Conservation (phyloP, 352 stramenopile genomes). For the Globisporangium cederbergense region DNA sequence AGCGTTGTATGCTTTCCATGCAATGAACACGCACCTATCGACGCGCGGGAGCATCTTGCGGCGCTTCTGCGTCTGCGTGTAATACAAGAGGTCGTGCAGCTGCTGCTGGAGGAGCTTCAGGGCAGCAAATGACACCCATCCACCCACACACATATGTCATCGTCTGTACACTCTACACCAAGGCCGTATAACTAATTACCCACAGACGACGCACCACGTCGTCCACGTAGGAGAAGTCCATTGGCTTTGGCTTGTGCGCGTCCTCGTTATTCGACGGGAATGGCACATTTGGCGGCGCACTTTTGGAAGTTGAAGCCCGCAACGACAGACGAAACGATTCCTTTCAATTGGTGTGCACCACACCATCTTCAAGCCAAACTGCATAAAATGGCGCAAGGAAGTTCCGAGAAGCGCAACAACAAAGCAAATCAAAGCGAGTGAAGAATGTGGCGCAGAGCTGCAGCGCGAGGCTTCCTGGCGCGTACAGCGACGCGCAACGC, state of each 20-base stretch:
- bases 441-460: constrained; percentile 4
- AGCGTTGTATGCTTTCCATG: neutral
- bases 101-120: constrained; percentile 50
- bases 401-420: neutral
- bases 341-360: neutral
- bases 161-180: neutral
- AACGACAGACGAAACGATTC: neutral
- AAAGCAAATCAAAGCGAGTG: neutral
- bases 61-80: constrained; percentile 45
- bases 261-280: neutral
- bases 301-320: constrained; percentile 15
- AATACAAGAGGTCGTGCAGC: constrained; percentile 56
- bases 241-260: constrained; percentile 8
- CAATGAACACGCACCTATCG: constrained; percentile 35
- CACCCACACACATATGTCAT: neutral
- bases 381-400: neutral
- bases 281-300: too few relatives aligned
- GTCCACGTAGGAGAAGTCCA: constrained; percentile 17
- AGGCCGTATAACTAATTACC: too few relatives aligned
- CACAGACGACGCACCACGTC: constrained; percentile 1
- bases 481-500: neutral
- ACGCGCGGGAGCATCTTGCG: constrained; percentile 45
- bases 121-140: neutral
- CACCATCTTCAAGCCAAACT: neutral
- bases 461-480: constrained; percentile 4